Base-by-base conservation (phyloP, 176 grass and related monocot species). In the Neostapfia colusana region DNA sequence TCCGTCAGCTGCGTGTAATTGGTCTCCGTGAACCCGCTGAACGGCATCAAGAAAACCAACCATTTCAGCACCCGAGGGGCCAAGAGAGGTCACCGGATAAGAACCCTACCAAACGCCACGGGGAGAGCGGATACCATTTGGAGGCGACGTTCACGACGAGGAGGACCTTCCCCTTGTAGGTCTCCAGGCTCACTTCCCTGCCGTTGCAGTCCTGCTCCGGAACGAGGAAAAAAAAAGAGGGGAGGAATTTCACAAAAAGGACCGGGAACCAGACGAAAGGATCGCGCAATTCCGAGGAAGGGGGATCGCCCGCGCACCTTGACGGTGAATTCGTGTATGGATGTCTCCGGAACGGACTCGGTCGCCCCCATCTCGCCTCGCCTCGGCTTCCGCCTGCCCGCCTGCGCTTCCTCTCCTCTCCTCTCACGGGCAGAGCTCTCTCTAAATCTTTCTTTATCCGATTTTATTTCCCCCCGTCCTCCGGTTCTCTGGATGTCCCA, bases 61-160 rank as follows among this genome's bases (percentile, higher is more conserved):
- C 42, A 8, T 65, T 72, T 78, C 75, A 82, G 54, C 16, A 26
- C 45, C 65, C 39, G 12, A 20, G 18, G 26, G 25, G 8, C 14
- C 79, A 56, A 12, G 37, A 65, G 0, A 54, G 28, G 26, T 16
- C 13, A 0, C 4, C 4, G 46, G 48, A 77, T 65, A 64, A 23
- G 27, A 13, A 70, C 74, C 70, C 28, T 42, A 72, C 4, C 23
- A 34, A 55, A 46, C 3, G 37, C 11, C 15, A 49, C 54, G 21
- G 13, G 25, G 56, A 16, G 69, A 59, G 9, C 42, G 15, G 69
- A 55, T 86, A 95, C 95, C 95, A 95, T 92, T 95, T 99, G 78
- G 95, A 99, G 76, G 95, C 91, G 65, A 99, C 89, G 56, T 99
- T 99, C 26, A 98, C 95, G 23, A 99, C 83, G 34, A 99, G 85